Evolutionary conservation across 331 rosid species (phyloP), one percentile per base, ranked within the genome.

Genomic region (Malus hybrid): DNA sequence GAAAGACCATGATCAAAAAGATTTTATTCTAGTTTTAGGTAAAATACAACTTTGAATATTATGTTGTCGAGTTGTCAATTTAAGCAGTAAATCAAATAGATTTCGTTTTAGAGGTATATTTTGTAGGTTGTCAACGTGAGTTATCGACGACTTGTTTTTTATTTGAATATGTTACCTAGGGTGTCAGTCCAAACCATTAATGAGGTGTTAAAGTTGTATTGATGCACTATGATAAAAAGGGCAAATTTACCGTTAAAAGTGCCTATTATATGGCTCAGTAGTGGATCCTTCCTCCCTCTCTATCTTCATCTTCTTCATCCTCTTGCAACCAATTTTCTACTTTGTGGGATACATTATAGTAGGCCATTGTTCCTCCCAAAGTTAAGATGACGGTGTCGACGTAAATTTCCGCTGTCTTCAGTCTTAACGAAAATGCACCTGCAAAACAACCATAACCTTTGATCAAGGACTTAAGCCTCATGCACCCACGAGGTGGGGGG

Each of bases 251-350:
- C 0, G 1, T 48, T 48, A 48, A 48, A 14, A 14, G 3, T 48
- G 55, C 55, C 55, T 48, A 48, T 48, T 3, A 48, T 14, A 1
- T 48, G 55, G 7, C 7, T 48, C 7, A 0, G 1, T 3, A 14
- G 2, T 1, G 7, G 19, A 48, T 48, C 5, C 0, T 48, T 3
- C 55, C 0, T 48, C 7, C 3, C 0, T 48, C 3, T 48, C 1
- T 48, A 48, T 48, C 55, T 48, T 48, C 1, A 48, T 48, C 7
- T 13, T 48, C 55, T 48, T 14, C 7, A 48, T 48, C 19, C 54
- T 7, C 0, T 48, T 48, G 7, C 3, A 48, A 0, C 19, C 19
- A 1, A 0, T 48, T 48, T 48, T 46, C 0, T 46, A 1, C 2
- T 13, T 0, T 14, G 0, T 14, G 54, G 19, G 54, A 48, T 48